Base-by-base conservation (phyloP, 345 rosid genomes). In the Corchorus olitorius region DNA sequence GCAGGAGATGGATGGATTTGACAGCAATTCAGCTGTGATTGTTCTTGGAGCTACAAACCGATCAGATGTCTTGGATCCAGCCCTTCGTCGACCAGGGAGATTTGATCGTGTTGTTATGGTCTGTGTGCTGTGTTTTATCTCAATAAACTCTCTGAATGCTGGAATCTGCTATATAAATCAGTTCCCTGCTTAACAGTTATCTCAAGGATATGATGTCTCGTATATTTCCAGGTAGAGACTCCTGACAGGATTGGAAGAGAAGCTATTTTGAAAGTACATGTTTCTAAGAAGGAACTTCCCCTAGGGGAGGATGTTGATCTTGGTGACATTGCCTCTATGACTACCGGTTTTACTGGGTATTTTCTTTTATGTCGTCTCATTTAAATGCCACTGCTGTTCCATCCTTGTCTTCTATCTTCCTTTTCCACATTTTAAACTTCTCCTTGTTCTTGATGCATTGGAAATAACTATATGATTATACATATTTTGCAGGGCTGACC, bases 1-100 rank as follows among this genome's bases (percentile, higher is more conserved):
- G 62, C 85, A 95, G 98, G 99, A 95, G 92, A 93, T 95, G 99
- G 99, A 95, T 93, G 99, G 99, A 60, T 95, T 95, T 84, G 99
- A 95, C 80, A 93, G 97, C 86, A 94, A 63, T 81, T 91, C 98
- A 64, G 91, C 97, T 67, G 99, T 96, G 58, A 96, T 93, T 64
- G 98, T 96, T 80, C 98, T 96, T 78, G 99, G 97, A 74, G 99
- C 99, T 48, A 97, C 98, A 65, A 97, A 97, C 76, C 97, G 99
- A 15, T 87, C 99, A 3, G 98, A 92, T 88, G 97, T 97, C 78
- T 86, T 97, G 79, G 98, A 97, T 75, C 96, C 98, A 48, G 97
- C 98, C 37, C 93, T 97, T 77, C 88, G 96, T 54, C 93, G 98
- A 35, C 98, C 98, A 2, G 99, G 98, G 83, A 92, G 99, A 92